Percentiles rank a stretch among this genome's conserved stretches.
phyloP scores from a whole-genome alignment of 2,329 filamentous ascomycete species.

The Colletotrichum euphorbiae region DNA sequence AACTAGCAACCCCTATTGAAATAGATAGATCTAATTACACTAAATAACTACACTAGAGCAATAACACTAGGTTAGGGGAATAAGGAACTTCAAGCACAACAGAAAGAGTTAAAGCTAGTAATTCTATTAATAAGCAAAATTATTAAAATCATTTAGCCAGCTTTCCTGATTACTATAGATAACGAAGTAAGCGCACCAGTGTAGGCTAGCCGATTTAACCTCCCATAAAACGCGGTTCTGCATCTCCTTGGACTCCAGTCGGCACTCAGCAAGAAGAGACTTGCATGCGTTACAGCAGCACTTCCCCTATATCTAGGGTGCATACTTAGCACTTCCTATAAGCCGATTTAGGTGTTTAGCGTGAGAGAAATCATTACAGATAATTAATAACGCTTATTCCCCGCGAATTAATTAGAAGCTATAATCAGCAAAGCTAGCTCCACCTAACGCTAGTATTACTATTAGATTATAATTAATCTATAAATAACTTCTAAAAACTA shows the following conservation, averaged over 20 bases:
- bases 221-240: neutral
- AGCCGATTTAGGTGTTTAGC: neutral
- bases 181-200: too few species aligned
- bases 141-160: slow-evolving; percentile 12
- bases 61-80: neutral
- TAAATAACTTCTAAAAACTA: neutral
- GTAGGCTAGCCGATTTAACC: neutral
- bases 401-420: neutral
- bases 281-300: neutral
- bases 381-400: neutral
- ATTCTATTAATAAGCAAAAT: neutral
- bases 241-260: neutral
- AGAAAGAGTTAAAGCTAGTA: neutral
- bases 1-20: slow-evolving; percentile 3
- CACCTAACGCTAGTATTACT: neutral
- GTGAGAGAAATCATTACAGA: neutral
- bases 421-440: neutral
- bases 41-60: neutral
- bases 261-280: neutral
- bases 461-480: neutral
- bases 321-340: neutral
- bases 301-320: neutral
- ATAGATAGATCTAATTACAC: neutral
- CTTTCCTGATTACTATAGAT: too few species aligned
- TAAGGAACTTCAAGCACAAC: neutral